Conservation (phyloP, 441 rosid species). For the Iberis amara region DNA sequence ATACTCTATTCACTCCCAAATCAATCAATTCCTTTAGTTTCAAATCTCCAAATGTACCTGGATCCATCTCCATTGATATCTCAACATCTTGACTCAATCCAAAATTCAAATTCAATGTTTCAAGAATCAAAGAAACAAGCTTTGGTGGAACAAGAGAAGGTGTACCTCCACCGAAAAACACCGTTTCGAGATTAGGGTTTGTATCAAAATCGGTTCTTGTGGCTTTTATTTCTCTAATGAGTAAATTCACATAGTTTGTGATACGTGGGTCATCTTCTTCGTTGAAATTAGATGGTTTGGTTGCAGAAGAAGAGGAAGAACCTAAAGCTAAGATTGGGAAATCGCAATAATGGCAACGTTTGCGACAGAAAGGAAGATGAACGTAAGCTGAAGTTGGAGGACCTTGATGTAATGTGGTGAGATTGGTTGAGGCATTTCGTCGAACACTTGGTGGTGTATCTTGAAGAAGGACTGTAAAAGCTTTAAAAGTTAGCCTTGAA, state of each 20-base stretch:
- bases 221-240: constrained; percentile 59
- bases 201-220: constrained; percentile 38
- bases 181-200: constrained; percentile 59
- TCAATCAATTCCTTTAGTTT: constrained; percentile 50
- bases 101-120: constrained; percentile 48
- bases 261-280: constrained; percentile 62
- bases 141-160: constrained; percentile 86
- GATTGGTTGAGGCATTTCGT: constrained; percentile 58
- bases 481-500: constrained; percentile 17
- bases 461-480: constrained; percentile 12
- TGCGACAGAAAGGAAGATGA: constrained; percentile 94
- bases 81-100: constrained; percentile 60
- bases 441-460: constrained; percentile 48
- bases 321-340: constrained; percentile 88
- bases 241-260: constrained; percentile 53
- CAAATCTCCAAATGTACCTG: constrained; percentile 70
- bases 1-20: constrained; percentile 84
- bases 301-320: constrained; percentile 37
- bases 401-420: constrained; percentile 28
- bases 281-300: constrained; percentile 7
- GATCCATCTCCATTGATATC: constrained; percentile 96
- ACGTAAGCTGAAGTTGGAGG: constrained; percentile 75
- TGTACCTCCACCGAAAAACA: constrained; percentile 92
- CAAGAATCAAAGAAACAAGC: constrained; percentile 56
- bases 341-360: constrained; percentile 91